Conservation (phyloP, 768 basidiomycete genomes). For the Mycena indigotica region DNA sequence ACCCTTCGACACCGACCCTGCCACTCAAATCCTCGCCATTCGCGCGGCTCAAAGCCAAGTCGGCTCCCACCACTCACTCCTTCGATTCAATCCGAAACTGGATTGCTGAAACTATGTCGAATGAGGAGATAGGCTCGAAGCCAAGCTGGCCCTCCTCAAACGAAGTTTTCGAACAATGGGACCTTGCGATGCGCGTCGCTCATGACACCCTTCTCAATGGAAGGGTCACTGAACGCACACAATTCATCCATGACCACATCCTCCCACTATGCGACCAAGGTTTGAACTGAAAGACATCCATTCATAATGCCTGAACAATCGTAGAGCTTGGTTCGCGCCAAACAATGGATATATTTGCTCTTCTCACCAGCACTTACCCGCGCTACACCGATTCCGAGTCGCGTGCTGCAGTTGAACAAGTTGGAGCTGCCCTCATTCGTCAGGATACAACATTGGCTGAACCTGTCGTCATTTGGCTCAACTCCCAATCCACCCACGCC, state of each 20-base stretch:
- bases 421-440: slow-evolving; percentile 64
- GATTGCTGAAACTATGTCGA: slow-evolving; percentile 10
- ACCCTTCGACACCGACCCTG: slow-evolving; percentile 6
- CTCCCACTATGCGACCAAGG: slow-evolving; percentile 20
- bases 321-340: slow-evolving; percentile 20
- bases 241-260: slow-evolving; percentile 21
- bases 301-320: background rate
- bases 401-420: slow-evolving; percentile 66
- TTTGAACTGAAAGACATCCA: slow-evolving; percentile 1
- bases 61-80: slow-evolving; percentile 4
- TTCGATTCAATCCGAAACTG: slow-evolving; percentile 11
- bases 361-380: slow-evolving; percentile 76
- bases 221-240: slow-evolving; percentile 18
- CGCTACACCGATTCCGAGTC: slow-evolving; percentile 76
- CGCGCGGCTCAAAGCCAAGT: slow-evolving; percentile 21
- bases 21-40: slow-evolving; percentile 15
- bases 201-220: slow-evolving; percentile 19
- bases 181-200: slow-evolving; percentile 20
- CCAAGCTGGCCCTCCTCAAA: slow-evolving; percentile 20
- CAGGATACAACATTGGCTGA: slow-evolving; percentile 44
- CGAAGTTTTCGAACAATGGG: slow-evolving; percentile 17
- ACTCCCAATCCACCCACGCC: slow-evolving; percentile 22
- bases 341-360: slow-evolving; percentile 60
- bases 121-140: slow-evolving; percentile 11
- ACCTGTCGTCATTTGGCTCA: slow-evolving; percentile 19